Conservation (phyloP, 768 basidiomycete species). For the Calvatia gigantea region DNA sequence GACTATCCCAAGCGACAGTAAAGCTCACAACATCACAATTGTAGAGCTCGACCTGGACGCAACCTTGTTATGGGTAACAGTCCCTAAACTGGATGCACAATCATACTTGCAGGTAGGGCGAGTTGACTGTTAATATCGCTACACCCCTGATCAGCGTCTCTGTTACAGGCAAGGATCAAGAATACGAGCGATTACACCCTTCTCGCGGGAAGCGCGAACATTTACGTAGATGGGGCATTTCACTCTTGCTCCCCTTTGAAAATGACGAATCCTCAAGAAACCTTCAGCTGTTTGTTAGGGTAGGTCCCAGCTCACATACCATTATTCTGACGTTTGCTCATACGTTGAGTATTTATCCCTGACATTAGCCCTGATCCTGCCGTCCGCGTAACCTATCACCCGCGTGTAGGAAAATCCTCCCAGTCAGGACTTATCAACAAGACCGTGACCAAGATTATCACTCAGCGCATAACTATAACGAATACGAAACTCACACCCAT, state of each 20-base stretch:
- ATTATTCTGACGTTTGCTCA: not conserved
- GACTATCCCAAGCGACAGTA: constrained; percentile 28
- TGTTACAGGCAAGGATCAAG: constrained; percentile 30
- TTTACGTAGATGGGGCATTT: constrained; percentile 41
- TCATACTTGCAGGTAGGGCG: constrained; percentile 27
- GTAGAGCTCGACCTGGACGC: constrained; percentile 27
- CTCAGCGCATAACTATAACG: too few species aligned
- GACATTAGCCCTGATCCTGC: constrained; percentile 36
- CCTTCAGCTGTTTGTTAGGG: constrained; percentile 38
- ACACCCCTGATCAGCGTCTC: not conserved
- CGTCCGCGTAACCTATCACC: constrained; percentile 36
- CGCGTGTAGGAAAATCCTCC: constrained; percentile 27
- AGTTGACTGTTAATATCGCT: not conserved
- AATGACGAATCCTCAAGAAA: constrained; percentile 33
- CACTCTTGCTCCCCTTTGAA: constrained; percentile 31
- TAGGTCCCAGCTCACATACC: constrained; percentile 13
- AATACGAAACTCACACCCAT: too few species aligned
- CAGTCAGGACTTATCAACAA: constrained; percentile 33
- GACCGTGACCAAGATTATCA: constrained; percentile 22
- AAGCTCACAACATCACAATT: constrained; percentile 30
- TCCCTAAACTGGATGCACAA: constrained; percentile 32
- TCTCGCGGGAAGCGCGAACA: constrained; percentile 29
- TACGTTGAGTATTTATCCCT: not conserved
- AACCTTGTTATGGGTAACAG: constrained; percentile 31
- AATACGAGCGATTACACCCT: constrained; percentile 38